Percentiles rank a stretch among this genome's conserved stretches.
Conservation (phyloP, 768 basidiomycete species). For the Lentinula boryana region DNA sequence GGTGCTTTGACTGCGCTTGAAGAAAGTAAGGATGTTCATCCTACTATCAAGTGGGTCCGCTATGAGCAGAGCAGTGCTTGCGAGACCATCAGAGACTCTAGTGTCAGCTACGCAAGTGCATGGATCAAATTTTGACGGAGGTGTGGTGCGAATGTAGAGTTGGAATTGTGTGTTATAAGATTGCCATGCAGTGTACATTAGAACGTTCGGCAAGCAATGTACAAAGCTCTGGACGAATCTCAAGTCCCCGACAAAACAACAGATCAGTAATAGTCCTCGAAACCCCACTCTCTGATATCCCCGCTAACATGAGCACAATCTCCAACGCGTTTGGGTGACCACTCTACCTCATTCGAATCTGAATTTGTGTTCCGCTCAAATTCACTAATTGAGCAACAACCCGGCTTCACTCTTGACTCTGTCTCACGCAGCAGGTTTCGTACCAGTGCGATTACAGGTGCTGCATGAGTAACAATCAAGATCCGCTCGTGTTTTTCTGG, state of each 20-base stretch:
- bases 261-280: constrained; percentile 43
- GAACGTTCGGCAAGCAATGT: neutral
- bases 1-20: constrained; percentile 65
- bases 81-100: constrained; percentile 63
- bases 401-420: constrained; percentile 48
- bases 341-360: constrained; percentile 25
- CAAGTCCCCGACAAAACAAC: neutral
- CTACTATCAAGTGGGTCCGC: constrained; percentile 71
- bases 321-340: constrained; percentile 43
- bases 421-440: constrained; percentile 51
- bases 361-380: constrained; percentile 28
- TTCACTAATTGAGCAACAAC: constrained; percentile 69
- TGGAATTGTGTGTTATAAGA: too few relatives aligned
- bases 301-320: constrained; percentile 55
- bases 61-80: constrained; percentile 93
- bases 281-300: constrained; percentile 74
- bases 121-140: constrained; percentile 55
- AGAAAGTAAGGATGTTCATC: constrained; percentile 24
- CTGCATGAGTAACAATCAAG: constrained; percentile 69
- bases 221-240: neutral
- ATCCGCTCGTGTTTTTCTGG: constrained; percentile 39
- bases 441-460: constrained; percentile 62
- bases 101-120: constrained; percentile 96
- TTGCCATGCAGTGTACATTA: neutral
- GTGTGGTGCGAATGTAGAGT: neutral